Conservation (phyloP, 805 yeast genomes). For the Komagataella phaffii region DNA sequence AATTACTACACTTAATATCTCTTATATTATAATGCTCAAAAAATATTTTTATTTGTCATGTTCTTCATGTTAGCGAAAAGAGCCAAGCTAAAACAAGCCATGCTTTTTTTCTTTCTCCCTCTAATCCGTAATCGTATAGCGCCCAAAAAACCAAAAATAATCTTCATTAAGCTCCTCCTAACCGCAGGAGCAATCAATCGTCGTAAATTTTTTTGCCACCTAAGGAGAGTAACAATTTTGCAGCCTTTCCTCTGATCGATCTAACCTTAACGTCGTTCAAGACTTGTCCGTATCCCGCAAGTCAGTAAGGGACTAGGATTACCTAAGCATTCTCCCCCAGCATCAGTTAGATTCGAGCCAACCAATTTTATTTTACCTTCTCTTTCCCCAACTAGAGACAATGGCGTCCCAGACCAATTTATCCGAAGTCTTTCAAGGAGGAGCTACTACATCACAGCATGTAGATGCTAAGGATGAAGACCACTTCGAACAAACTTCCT, state of each 20-base stretch:
- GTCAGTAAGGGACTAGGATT: neutral
- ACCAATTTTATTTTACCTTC: neutral
- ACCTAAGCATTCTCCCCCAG: neutral
- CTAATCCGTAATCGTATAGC: neutral
- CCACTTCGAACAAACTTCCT: conserved; percentile 58
- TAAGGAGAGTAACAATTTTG: neutral
- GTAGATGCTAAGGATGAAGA: conserved; percentile 61
- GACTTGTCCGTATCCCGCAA: neutral
- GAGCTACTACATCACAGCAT: conserved; percentile 51
- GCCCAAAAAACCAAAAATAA: neutral
- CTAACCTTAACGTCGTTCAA: no score
- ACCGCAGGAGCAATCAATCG: neutral
- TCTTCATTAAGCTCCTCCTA: neutral
- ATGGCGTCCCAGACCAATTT: conserved; percentile 2
- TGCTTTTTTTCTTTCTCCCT: neutral
- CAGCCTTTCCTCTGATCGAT: neutral
- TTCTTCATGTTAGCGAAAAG: neutral
- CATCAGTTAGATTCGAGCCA: neutral
- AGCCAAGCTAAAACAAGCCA: neutral
- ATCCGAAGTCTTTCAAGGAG: conserved; percentile 22
- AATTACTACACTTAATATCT: no score
- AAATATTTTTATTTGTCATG: neutral
- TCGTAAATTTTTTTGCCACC: no score
- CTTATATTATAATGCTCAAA: no score
- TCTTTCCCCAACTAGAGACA: neutral